Evolutionary conservation across 192 early-diverging fungal species (phyloP), one percentile per base, ranked within the genome.

Genomic region (Backusella circina): DNA sequence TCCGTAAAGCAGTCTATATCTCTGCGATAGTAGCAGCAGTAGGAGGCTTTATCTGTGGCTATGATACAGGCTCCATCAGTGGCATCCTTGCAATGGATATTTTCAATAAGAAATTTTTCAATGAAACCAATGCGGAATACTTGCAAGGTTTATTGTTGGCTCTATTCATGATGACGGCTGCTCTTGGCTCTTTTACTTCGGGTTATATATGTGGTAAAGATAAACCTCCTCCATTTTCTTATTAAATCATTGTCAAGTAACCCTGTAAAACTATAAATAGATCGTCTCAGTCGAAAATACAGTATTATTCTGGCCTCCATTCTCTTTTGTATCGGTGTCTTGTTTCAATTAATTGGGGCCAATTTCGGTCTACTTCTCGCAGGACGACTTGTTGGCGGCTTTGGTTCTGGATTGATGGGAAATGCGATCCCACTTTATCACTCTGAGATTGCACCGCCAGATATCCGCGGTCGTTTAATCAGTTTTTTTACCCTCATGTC

Each of bases 401-500:
- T 82, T 47, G 81, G 81, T 31, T 51, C 76, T n/a, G 81, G 81
- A 5, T 36, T 77, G n/a, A 44, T 83, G 67, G 77, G 71, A 30
- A 83, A 79, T 67, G 72, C 78, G 0, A 75, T 83, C 16, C 82
- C 82, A 3, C 41, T 83, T 21, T 83, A 79, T 66, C 77, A 78
- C 33, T 81, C 79, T 12, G 79, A 81, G 61, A 81, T 93, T 35
- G 95, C 95, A 69, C 90, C 93, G 16, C 89, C 95, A 2, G 90
- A 90, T 21, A 93, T 96, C 71, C 93, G 95, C 77, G 95, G 95
- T 32, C 91, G 93, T 12, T 87, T 97, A 16, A 91, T 95, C 50
- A 90, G 92, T 41, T 84, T 97, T 26, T 92, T 94, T 77, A 96
- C 96, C 72, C 89, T 93, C 77, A 92, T 94, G 76, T 95, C 95